phyloP scores from a whole-genome alignment of 2,329 filamentous ascomycete species.

The Fusarium setosum region DNA sequence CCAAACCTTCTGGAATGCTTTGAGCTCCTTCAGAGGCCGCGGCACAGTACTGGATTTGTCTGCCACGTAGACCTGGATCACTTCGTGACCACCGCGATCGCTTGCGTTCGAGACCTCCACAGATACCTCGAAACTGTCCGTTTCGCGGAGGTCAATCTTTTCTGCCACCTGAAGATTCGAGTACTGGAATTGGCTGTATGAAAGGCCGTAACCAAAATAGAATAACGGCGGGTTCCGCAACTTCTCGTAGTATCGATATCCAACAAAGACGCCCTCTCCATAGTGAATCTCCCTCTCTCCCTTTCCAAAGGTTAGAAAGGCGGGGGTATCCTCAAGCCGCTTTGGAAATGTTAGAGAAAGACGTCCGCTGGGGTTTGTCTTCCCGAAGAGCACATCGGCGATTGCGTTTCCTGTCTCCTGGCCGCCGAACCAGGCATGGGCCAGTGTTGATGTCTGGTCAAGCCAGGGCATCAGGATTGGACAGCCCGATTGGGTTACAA shows the following conservation, averaged over 20 bases:
- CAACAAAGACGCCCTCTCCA: constrained; percentile 78
- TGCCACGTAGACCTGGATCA: constrained; percentile 16
- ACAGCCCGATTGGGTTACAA: background rate
- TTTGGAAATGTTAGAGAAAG: constrained; percentile 65
- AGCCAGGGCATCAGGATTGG: constrained; percentile 2
- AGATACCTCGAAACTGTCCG: background rate
- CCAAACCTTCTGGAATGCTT: constrained; percentile 16
- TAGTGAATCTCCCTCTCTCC: constrained; percentile 52
- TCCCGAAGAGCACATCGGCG: constrained; percentile 74
- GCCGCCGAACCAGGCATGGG: constrained; percentile 78
- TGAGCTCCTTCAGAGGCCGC: constrained; percentile 17
- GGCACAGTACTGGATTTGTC: background rate
- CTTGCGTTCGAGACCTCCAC: constrained; percentile 8
- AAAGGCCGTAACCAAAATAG: constrained; percentile 75
- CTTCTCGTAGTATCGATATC: constrained; percentile 76
- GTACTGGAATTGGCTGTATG: constrained; percentile 64
- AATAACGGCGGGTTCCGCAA: constrained; percentile 61
- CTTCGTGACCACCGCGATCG: background rate
- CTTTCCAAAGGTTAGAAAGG: constrained; percentile 13
- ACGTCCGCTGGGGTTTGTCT: constrained; percentile 67
- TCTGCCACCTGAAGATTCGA: background rate
- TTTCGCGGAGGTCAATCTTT: background rate
- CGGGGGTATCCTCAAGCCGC: constrained; percentile 7
- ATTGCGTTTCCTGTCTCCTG: constrained; percentile 78
- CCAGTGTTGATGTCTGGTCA: constrained; percentile 41